A percentile compares a stretch with the other conserved stretches of the same genome.
Conservation (phyloP, 2,329 filamentous ascomycete genomes). For the Rhexocercosporidium sp. region DNA sequence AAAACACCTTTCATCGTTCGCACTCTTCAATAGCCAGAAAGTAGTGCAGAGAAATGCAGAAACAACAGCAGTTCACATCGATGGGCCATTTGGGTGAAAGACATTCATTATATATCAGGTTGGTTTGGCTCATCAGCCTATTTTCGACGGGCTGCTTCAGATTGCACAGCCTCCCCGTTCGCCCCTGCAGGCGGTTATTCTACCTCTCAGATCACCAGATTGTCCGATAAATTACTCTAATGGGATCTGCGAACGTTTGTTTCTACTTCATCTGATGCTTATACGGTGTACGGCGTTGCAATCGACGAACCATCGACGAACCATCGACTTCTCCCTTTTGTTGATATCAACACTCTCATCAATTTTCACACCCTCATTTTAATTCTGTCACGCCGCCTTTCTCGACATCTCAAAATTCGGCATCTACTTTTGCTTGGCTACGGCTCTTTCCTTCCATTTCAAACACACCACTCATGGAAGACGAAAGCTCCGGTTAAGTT, state of each 20-base stretch:
- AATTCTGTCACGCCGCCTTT: neutral
- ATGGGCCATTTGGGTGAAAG: neutral
- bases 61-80: neutral
- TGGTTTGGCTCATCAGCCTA: slow-evolving; percentile 17
- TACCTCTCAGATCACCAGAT: slow-evolving; percentile 18
- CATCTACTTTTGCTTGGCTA: neutral
- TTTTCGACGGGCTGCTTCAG: slow-evolving; percentile 18
- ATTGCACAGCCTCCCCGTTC: slow-evolving; percentile 26
- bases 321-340: neutral
- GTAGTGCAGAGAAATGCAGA: neutral
- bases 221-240: slow-evolving; percentile 2
- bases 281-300: neutral
- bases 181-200: slow-evolving; percentile 12
- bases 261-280: slow-evolving; percentile 18
- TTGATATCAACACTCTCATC: neutral
- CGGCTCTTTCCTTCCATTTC: neutral
- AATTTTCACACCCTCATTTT: neutral
- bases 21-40: neutral
- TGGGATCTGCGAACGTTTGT: slow-evolving; percentile 18
- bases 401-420: neutral
- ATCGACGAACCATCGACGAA: neutral
- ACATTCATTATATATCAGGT: slow-evolving; percentile 14
- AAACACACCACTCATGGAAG: slow-evolving; percentile 13
- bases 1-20: neutral
- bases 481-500: slow-evolving; percentile 8